Evolutionary conservation across 1,284 basidiomycete species (phyloP).

Genomic region (Tilletia walkeri): DNA sequence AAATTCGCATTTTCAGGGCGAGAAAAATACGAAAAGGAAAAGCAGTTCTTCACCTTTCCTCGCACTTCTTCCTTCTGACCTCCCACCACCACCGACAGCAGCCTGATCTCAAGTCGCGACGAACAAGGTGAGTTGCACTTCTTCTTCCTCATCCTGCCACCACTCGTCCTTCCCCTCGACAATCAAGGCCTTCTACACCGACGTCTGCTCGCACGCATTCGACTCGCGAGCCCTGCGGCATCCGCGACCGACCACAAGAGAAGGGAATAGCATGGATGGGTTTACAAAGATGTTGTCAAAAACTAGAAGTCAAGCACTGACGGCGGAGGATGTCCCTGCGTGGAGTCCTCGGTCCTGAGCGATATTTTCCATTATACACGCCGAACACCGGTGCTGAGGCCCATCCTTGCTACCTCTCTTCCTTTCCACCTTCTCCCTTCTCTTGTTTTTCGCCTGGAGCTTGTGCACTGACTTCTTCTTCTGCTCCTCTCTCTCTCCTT

Average conservation of each 20-base stretch:
- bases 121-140: constrained; percentile 12
- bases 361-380: background rate
- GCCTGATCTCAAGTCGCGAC: background rate
- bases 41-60: background rate
- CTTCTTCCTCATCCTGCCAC: background rate
- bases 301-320: constrained; percentile 19
- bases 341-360: constrained; percentile 10
- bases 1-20: background rate
- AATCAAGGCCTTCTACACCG: background rate
- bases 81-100: background rate
- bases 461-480: background rate
- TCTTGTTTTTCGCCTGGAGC: background rate
- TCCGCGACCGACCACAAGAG: too few relatives aligned
- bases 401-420: background rate
- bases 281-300: constrained; percentile 14
- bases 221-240: too few relatives aligned
- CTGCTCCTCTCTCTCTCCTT: background rate
- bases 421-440: background rate
- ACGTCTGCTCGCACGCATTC: background rate
- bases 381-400: constrained; percentile 5
- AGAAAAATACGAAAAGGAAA: background rate
- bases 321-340: constrained; percentile 3
- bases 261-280: background rate
- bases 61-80: background rate
- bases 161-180: background rate